Percentiles rank a stretch among this genome's conserved stretches.
Conservation (phyloP, 2,329 filamentous ascomycete genomes). For the Rhexocercosporidium sp. region DNA sequence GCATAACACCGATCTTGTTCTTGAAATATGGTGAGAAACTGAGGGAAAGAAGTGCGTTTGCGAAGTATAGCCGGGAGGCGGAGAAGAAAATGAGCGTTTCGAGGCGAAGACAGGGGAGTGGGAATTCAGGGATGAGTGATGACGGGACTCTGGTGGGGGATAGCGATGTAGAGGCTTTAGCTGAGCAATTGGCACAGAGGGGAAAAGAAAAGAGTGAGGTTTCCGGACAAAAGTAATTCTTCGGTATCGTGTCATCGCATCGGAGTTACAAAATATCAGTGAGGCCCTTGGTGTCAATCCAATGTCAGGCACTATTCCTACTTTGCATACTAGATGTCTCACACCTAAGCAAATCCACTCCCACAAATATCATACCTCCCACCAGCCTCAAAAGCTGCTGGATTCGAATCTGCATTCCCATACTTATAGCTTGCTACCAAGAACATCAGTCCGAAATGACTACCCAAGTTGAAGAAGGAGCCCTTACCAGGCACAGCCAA, state of each 20-base stretch:
- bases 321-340: no score
- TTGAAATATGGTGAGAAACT: slow-evolving; percentile 45
- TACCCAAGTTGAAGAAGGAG: neutral
- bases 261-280: no score
- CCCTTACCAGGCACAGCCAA: slow-evolving; percentile 26
- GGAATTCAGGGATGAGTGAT: neutral
- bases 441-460: neutral
- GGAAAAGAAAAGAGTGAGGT: neutral
- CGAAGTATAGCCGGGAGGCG: slow-evolving; percentile 36
- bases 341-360: slow-evolving; percentile 12
- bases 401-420: slow-evolving; percentile 27
- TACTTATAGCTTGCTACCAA: slow-evolving; percentile 25
- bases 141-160: neutral
- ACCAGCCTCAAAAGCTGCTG: slow-evolving; percentile 27
- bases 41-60: slow-evolving; percentile 45
- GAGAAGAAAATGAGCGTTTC: slow-evolving; percentile 9
- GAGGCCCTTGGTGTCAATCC: no score
- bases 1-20: slow-evolving; percentile 45
- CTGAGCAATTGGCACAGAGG: neutral
- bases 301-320: no score
- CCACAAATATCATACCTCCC: slow-evolving; percentile 29
- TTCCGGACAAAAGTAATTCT: neutral
- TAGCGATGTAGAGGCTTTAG: neutral
- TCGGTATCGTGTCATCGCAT: no score
- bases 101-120: neutral